Base-by-base conservation (phyloP, 352 stramenopile genomes). In the Phytophthora capsici region DNA sequence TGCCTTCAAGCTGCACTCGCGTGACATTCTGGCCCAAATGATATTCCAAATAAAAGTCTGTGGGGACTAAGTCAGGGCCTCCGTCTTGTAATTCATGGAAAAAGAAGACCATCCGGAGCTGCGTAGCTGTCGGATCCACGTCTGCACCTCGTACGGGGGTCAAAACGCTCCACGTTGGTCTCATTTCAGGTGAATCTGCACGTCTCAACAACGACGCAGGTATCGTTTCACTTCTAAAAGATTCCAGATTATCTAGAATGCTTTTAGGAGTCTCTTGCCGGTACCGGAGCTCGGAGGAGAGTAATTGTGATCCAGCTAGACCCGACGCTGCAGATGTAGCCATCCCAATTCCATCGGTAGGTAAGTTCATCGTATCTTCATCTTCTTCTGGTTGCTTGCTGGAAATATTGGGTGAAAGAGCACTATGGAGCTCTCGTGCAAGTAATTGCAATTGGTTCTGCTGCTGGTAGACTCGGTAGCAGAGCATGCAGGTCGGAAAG, bases 71-170 rank as follows among this genome's bases (percentile, higher is more conserved):
- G 1, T 81, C 47, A 0, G 77, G 78, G 0, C 84, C 81, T 28
- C 71, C 84, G 47, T 95, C 86, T 48, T 95, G 86, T 2, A 95
- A 61, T 51, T 95, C 86, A 46, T 95, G 84, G 51, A 95, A 95
- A 68, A 95, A 91, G 44, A 95, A 86, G 25, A 86, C 73, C 13
- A 95, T 46, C 1, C 84, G 81, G 30, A 95, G 61, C 34, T 93
- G 81, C 0, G 80, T 63, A 32, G 73, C 81, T 10, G 77, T 93
- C n/a, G 84, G 86, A n/a, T 95, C 86, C 6, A 95, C 70, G 17
- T 91, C 83, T 8, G 51, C 41, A 13, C 80, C 84, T 19, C 49
- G 50, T 20, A 69, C 20, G 0, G 67, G 56, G 5, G 50, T 62
- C 14, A 72, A 17, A 6, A 23, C 57, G 22, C 43, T 69, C 56